Evolutionary conservation across 2,329 filamentous ascomycete genomes (phyloP), one percentile per base, ranked within the genome.

Genomic region (Scedosporium dehoogii): DNA sequence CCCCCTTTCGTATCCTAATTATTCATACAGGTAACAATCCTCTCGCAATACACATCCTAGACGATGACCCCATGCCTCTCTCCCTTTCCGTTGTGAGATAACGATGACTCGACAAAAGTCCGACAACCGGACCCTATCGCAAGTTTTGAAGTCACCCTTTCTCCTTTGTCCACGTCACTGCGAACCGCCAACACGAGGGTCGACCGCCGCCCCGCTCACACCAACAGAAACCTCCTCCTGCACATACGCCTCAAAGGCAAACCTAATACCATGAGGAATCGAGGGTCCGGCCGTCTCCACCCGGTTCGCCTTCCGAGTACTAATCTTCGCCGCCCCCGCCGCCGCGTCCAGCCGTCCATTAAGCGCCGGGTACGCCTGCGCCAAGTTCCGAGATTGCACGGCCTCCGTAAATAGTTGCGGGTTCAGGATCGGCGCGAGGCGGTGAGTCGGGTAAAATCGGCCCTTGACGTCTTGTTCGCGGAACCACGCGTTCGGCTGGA

Each of bases 401-500:
- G 74, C 73, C 4, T 70, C 69, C 48, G 77, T 70, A 63, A 76
- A 77, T 4, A 69, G 70, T 1, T 67, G 68, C 9, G 73, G 73
- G 48, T 80, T 74, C 61, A 84, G 72, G 62, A 84, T 76, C 16
- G 76, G 76, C 70, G 83, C 79, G 42, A 85, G 73, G 63, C 77
- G 75, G 63, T 78, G 72, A n/a, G 80, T 80, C 16, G 82, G 79
- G 71, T 85, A 85, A 72, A 85, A 85, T n/a, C 83, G 75, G 59
- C 83, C 83, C 63, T 76, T 75, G 59, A 85, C 75, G 23, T 75
- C 74, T 14, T 69, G 68, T 67, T 84, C 81, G 64, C 78, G 75
- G 21, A 82, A 69, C 55, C 76, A 72, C n/a, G 73, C 71, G 65
- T 79, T 78, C 64, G 81, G 78, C 65, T 73, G 74, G 29, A 78